Base-by-base conservation (phyloP, 2,329 filamentous ascomycete genomes). In the Alternaria sp. region DNA sequence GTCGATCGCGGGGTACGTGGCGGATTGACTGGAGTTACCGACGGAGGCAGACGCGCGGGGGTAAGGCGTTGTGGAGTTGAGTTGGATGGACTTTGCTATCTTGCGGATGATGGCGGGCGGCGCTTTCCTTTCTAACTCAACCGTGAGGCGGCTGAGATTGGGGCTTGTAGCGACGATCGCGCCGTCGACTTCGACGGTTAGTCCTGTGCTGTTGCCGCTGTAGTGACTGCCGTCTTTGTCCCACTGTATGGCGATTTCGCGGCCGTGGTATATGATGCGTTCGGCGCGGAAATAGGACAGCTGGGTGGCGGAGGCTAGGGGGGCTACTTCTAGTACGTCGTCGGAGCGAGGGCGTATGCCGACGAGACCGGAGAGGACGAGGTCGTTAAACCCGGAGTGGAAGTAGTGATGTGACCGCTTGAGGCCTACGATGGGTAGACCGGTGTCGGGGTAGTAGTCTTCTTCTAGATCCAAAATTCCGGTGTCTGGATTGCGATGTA, bases 351-450 rank as follows among this genome's bases (percentile, higher is more conserved):
- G 78, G 1, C 81, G 79, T 32, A 83, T 79, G 0, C 82, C 82
- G 0, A 83, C 78, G 3, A 83, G 72, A 0, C 82, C 82, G 0
- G 79, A 77, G 13, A 83, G 73, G 32, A 83, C 70, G 3, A 80
- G 73, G 59, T 83, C 82, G 25, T 80, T 74, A 64, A 79, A 83
- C 1, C 81, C 81, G 2, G 81, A 83, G 70, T 83, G 82, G 72
- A 83, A 83, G 68, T 83, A 83, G 57, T 83, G 82, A 13, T 77
- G 80, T 3, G 79, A 81, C 7, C 82, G 79, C 28, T 78, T 75
- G 6, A 83, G 74, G 0, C 81, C 81, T 3, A 83, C 81, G 25
- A 83, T 81, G 0, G 80, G 80, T 0, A 73, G 73, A 1, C 80
- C 76, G n/a, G 81, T 79, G 59, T 81, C 80, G 0, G 82, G 75